Evolutionary conservation across 192 early-diverging fungal species (phyloP), one percentile per base, ranked within the genome.

Genomic region (Ambispora gerdemannii): DNA sequence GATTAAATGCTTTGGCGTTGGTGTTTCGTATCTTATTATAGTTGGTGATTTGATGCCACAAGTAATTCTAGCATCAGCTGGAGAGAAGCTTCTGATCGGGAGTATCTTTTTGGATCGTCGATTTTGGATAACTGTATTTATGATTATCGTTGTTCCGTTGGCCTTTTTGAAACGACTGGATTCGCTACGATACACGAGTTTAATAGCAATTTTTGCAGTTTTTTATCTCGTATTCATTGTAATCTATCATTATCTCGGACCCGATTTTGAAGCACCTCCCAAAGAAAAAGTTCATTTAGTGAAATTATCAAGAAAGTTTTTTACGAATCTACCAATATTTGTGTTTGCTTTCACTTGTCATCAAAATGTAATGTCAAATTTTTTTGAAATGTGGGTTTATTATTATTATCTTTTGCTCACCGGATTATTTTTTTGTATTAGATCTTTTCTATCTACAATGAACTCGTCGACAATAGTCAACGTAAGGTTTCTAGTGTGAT

Each of bases 311-410:
- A 79, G 76, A 33, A 80, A 82, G 35, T 86, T 92, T 77, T 87
- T 93, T 80, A 82, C 86, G 22, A 84, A 85, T 22, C 75, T 98
- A 49, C 97, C 97, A 1, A 92, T 99, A 31, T 99, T 99, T 85
- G 92, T 99, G 20, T 99, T 99, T 86, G 94, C 94, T 8, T 99
- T 97, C 71, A 99, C 97, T 22, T 99, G 97, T 76, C 96, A 98
- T 78, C 96, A 98, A 78, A 98, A 98, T 77, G 91, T 93, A 79
- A 78, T 34, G 35, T 55, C 27, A 50, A 32, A 34, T 22, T 31
- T 77, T 69, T 53, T 32, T 73, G 17, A 28, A 67, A 34, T 55
- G 20, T 32, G 50, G 15, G n/a, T 58, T 17, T 74, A 63, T 65
- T 47, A 27, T 11, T 22, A 0, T 72, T 74, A 10, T 76, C 75